These are phyloP conservation scores for Boechera stricta DNA, from an alignment of 345 rosid genomes.

Conservation along the genomic window DNA sequence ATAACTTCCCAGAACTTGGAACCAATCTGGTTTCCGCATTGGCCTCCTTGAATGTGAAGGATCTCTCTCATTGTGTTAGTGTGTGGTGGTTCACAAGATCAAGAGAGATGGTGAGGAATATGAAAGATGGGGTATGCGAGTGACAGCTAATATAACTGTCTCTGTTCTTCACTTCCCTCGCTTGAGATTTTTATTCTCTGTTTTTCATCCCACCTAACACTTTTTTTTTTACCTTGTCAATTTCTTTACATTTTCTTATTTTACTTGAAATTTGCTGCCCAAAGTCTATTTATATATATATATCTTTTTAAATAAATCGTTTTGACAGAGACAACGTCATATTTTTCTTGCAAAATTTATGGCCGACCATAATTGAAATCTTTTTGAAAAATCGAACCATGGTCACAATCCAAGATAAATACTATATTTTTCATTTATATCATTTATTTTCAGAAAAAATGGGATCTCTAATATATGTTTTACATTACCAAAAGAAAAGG, in stretches of 20 bases:
- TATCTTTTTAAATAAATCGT: neutral
- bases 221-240: neutral
- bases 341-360: neutral
- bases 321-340: neutral
- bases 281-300: too few relatives aligned
- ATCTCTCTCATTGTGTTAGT: slow-evolving; percentile 24
- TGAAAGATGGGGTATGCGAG: neutral
- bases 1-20: slow-evolving; percentile 38
- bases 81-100: neutral
- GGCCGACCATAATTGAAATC: neutral
- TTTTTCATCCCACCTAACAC: neutral
- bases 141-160: slow-evolving; percentile 11
- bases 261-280: too few relatives aligned
- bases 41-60: slow-evolving; percentile 38
- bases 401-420: neutral
- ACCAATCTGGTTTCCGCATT: slow-evolving; percentile 40
- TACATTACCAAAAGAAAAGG: neutral
- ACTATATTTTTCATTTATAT: neutral
- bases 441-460: neutral
- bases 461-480: neutral
- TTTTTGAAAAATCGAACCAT: neutral
- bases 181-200: neutral
- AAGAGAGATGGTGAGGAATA: slow-evolving; percentile 1
- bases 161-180: slow-evolving; percentile 1
- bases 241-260: neutral